Base-by-base conservation (phyloP, 1,139 yeast genomes). In the Yamadazyma blattariae region DNA sequence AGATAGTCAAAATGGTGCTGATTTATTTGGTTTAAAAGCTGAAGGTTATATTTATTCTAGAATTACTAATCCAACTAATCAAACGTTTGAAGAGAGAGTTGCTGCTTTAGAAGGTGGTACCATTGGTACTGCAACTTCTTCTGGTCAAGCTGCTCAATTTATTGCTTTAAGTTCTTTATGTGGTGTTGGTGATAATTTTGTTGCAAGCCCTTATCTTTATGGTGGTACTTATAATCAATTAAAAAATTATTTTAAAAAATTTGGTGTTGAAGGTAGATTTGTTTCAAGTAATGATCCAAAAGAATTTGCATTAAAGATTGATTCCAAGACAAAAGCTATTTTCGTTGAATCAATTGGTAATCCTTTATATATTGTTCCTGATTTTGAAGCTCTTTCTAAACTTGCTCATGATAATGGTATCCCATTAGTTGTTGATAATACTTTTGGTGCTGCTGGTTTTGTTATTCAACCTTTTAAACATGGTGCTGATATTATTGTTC, bases 221-320 rank as follows among this genome's bases (percentile, higher is more conserved):
- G 98, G 98, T 46, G 98, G 98, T 54, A 89, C 97, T 44, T 89
- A 83, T 67, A 90, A 90, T 62, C 96, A 90, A 61, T 86, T 92
- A 71, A 89, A 88, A 64, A 95, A 87, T 47, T 83, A 94, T 16
- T 85, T 90, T 71, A 84, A 85, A 64, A 78, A 95, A 57, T 69
- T 87, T 40, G 97, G 96, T 26, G 82, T 92, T 50, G 87, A 84
- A 55, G 74, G 86, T 38, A 76, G 88, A 54, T 89, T 90, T 52
- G 96, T 88, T 39, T 67, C 82, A 32, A 95, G 95, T 50, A 89
- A 83, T 54, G 65, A 68, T 33, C 68, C 78, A 24, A 90, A 76
- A 41, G 87, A 80, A 42, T 82, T 86, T 56, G 92, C 75, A 46
- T 71, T 73, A 47, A 65, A 77, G 44, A 82, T 89, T 46, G 97